Evolutionary conservation across 176 grass and related monocot species (phyloP).

Genomic region (Ampelocalamus luodianensis): DNA sequence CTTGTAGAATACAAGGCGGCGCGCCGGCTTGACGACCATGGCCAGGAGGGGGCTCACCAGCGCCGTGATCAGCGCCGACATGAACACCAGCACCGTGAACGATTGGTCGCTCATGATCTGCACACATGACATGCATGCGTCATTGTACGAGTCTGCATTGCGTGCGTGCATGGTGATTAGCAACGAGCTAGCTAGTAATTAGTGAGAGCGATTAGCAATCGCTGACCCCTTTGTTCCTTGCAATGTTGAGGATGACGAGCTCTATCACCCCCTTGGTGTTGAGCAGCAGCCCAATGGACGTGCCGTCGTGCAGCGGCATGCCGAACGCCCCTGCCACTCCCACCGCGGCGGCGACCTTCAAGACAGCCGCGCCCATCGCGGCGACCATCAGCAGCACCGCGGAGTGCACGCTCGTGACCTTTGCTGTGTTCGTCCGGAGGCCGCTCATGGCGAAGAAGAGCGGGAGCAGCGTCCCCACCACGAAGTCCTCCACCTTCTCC

Average conservation of each 20-base stretch:
- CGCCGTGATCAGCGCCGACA: constrained; percentile 63
- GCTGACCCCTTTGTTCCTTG: constrained; percentile 57
- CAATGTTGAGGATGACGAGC: constrained; percentile 81
- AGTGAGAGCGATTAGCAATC: not conserved
- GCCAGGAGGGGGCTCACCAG: constrained; percentile 56
- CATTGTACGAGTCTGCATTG: not conserved
- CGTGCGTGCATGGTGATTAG: too few relatives aligned
- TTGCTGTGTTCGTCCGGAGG: constrained; percentile 49
- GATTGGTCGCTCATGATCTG: constrained; percentile 67
- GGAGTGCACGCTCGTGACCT: constrained; percentile 3
- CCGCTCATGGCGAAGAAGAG: constrained; percentile 81
- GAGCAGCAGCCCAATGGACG: constrained; percentile 70
- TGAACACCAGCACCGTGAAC: constrained; percentile 75
- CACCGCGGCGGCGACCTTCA: constrained; percentile 53
- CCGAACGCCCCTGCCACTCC: constrained; percentile 45
- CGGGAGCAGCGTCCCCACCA: constrained; percentile 56
- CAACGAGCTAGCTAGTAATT: too few relatives aligned
- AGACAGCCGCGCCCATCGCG: not conserved
- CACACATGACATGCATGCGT: not conserved
- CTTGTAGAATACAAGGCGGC: constrained; percentile 68
- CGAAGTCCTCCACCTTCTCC: constrained; percentile 76
- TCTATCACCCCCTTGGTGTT: constrained; percentile 76
- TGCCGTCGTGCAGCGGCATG: constrained; percentile 68
- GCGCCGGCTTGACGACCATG: constrained; percentile 61
- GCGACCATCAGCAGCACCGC: constrained; percentile 38